These are phyloP conservation scores for Paramecium octaurelia DNA, from an alignment of 73 alveolate genomes.

Conservation along the genomic window DNA sequence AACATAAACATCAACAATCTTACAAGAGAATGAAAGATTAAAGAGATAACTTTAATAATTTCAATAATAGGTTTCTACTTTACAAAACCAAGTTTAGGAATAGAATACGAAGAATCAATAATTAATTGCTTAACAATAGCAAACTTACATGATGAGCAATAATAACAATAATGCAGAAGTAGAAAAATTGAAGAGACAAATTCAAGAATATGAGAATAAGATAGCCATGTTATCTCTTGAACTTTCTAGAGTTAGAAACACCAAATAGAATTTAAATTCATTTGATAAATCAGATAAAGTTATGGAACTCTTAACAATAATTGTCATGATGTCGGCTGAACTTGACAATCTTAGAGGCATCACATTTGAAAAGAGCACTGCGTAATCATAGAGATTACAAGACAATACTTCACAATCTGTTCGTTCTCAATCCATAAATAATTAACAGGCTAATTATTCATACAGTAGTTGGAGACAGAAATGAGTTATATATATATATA, in stretches of 20 bases:
- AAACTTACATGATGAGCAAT: background rate
- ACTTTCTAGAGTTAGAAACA: background rate
- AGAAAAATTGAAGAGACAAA: constrained; percentile 3
- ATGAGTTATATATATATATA: background rate
- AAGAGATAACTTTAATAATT: background rate
- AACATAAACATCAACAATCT: background rate
- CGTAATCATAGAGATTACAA: background rate
- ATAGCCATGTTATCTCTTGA: constrained; percentile 31
- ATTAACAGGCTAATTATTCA: background rate
- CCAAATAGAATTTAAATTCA: background rate
- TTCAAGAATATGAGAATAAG: constrained; percentile 25
- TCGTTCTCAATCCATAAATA: background rate
- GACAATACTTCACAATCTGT: background rate
- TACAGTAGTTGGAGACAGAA: background rate
- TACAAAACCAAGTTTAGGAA: background rate
- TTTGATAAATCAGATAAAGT: background rate
- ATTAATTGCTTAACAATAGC: background rate
- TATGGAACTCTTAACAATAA: background rate
- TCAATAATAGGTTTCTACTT: background rate
- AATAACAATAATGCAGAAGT: background rate
- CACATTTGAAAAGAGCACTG: background rate
- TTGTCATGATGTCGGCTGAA: constrained; percentile 34
- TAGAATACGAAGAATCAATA: background rate
- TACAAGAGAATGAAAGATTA: background rate
- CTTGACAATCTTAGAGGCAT: background rate